Conservation (phyloP, 305 asterid genomes). For the Vinca major region DNA sequence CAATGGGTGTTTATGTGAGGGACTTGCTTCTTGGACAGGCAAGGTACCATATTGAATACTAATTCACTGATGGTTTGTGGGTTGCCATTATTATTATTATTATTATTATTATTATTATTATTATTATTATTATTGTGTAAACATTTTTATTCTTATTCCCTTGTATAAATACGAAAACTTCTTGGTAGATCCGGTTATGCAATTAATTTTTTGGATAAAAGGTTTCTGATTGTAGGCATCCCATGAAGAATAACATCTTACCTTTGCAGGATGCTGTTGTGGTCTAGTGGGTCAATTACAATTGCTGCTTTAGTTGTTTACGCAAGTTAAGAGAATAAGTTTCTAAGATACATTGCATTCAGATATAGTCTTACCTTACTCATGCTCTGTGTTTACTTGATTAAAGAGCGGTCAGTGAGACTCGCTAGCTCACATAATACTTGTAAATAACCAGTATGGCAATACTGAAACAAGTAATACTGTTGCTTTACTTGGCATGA, state of each 20-base stretch:
- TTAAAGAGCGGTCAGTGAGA: neutral
- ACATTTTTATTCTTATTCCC: neutral
- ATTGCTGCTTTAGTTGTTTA: neutral
- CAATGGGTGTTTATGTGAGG: constrained; percentile 90
- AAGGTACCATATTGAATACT: constrained; percentile 23
- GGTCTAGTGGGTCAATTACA: neutral
- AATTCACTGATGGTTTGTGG: constrained; percentile 6
- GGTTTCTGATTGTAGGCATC: neutral
- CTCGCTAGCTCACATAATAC: neutral
- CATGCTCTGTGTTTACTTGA: neutral
- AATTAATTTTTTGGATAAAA: neutral
- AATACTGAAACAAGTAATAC: neutral
- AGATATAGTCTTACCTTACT: neutral
- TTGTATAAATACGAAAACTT: neutral
- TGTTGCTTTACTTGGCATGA: neutral
- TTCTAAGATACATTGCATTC: neutral
- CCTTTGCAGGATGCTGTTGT: constrained; percentile 3
- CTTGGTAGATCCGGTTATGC: neutral
- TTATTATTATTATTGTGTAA: neutral
- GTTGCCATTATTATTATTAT: neutral
- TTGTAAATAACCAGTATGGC: neutral
- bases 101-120: neutral
- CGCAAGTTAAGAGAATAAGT: constrained; percentile 2
- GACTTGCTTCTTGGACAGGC: constrained; percentile 99
- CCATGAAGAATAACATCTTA: constrained; percentile 3